Conservation (phyloP, 352 stramenopile species). For the Globisporangium iwayamae region DNA sequence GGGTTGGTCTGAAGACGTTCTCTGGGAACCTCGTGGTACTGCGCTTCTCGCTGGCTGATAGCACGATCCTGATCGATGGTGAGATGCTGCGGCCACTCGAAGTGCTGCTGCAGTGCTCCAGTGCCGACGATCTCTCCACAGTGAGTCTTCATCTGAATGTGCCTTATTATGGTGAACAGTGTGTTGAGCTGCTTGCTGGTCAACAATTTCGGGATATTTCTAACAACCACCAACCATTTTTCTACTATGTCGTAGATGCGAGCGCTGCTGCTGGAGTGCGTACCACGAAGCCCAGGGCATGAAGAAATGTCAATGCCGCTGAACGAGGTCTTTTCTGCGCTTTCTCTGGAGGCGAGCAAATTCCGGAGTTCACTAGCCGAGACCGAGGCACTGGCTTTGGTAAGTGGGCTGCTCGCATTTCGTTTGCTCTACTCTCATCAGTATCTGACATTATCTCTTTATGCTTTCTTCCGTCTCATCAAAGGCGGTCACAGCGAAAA, state of each 20-base stretch:
- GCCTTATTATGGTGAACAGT: not conserved
- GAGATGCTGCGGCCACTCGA: conserved; percentile 30
- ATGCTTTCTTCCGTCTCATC: not conserved
- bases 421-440: too few relatives aligned
- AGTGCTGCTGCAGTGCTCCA: conserved; percentile 49
- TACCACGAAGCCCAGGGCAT: conserved; percentile 9
- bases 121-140: conserved; percentile 48
- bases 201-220: not conserved
- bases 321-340: conserved; percentile 15
- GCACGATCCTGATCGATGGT: conserved; percentile 19
- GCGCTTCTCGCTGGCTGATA: conserved; percentile 16
- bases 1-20: conserved; percentile 40
- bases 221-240: not conserved
- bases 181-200: not conserved
- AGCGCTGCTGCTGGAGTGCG: conserved; percentile 30
- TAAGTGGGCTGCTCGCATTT: not conserved
- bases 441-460: not conserved
- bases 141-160: conserved; percentile 26
- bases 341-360: conserved; percentile 17
- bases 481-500: conserved; percentile 37
- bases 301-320: conserved; percentile 20
- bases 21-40: conserved; percentile 48
- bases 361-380: conserved; percentile 9
- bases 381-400: conserved; percentile 9
- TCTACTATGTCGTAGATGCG: conserved; percentile 39